phyloP scores from a whole-genome alignment of 2,329 filamentous ascomycete genomes.

The Furcasterigmium furcatum region DNA sequence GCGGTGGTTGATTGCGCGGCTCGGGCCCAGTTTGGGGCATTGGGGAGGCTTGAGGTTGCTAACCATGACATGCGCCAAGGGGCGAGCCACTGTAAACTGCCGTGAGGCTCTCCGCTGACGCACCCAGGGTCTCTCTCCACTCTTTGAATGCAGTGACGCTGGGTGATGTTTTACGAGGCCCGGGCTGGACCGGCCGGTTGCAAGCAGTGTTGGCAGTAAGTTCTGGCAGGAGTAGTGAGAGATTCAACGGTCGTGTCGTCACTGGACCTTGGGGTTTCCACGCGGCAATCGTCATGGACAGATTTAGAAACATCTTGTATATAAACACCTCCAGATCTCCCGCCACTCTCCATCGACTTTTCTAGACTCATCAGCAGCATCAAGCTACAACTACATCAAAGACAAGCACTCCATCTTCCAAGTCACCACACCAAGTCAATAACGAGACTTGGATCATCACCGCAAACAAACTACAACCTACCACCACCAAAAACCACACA shows the following conservation, averaged over 20 bases:
- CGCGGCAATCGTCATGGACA: neutral
- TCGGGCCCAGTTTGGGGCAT: neutral
- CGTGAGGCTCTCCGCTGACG: neutral
- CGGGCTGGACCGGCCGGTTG: too few relatives aligned
- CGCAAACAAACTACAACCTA: neutral
- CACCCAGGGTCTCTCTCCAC: neutral
- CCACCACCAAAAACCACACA: neutral
- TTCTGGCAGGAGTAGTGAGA: too few relatives aligned
- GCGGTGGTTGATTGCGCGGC: neutral
- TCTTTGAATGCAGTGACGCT: too few relatives aligned
- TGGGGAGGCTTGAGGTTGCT: neutral
- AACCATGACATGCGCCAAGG: constrained; percentile 1
- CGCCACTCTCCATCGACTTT: neutral
- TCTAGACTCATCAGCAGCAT: neutral
- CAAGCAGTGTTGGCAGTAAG: too few relatives aligned
- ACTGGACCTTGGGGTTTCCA: too few relatives aligned
- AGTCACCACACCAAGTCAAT: neutral
- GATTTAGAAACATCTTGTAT: neutral
- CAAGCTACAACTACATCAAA: neutral
- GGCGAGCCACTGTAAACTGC: neutral
- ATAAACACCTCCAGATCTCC: neutral
- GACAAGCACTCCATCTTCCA: neutral
- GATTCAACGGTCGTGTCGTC: too few relatives aligned
- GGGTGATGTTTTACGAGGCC: too few relatives aligned
- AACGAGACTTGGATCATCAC: neutral